Evolutionary conservation across 192 early-diverging fungal genomes (phyloP), one percentile per base, ranked within the genome.

Genomic region (Coemansia erecta): DNA sequence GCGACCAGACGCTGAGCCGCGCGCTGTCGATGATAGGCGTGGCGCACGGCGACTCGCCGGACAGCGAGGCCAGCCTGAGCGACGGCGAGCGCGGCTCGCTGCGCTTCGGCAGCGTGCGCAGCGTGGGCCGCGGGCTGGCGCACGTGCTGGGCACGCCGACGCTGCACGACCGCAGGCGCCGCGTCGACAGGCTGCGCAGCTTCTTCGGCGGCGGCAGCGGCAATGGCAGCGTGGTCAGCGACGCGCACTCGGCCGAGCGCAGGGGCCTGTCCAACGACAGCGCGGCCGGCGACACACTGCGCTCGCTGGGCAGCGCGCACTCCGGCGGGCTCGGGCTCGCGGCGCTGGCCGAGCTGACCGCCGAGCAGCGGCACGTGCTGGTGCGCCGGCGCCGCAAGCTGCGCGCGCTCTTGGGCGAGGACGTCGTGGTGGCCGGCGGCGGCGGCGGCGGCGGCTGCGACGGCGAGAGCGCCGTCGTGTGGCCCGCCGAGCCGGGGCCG

Each of bases 341-440:
- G 17, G 8, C 8, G 0, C 1, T 14, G 23, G 31, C 53, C 17
- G 53, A 53, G 18, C 68, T 89, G 50, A 62, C 80, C 8, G 31
- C 73, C 9, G 79, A 80, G 58, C 73, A 86, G 64, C 76, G 84
- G n/a, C 69, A 81, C 15, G 60, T 84, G 18, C 75, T 89, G 26
- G 83, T 82, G 31, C 81, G 81, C 17, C 69, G 86, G 13, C 79
- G 76, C 24, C 81, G 84, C 57, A 89, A 89, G 73, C 73, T 89
- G 18, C 64, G 73, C 40, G 81, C 67, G 7, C 60, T 87, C 43
- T 43, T 89, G 40, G 88, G 88, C 52, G 84, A 87, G 50, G 72
- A 81, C 35, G 35, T 19, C 2, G 53, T 19, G 26, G 35, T 11
- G 39, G 35, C 39, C 17, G 35, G 17, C 35, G 15, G 64, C 85